Percentiles rank a stretch among this genome's conserved stretches.
These are phyloP conservation scores for Flaveria sonorensis DNA, from an alignment of 129 eudicot genomes.

Conservation along the genomic window DNA sequence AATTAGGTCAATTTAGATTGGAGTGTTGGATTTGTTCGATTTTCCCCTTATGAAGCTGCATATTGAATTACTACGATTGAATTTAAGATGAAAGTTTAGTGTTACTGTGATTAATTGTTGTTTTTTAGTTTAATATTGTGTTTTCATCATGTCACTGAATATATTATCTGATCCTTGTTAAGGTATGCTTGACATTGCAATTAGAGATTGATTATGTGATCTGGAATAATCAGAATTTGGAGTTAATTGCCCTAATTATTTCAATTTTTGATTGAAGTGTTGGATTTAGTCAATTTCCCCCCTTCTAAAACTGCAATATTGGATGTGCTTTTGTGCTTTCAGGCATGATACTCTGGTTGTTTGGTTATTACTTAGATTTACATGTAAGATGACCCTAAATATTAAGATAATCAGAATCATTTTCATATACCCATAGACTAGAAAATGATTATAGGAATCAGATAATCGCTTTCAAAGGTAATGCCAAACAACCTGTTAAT, in stretches of 20 bases:
- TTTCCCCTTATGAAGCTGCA: background rate
- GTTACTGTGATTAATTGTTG: no score
- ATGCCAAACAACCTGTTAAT: background rate
- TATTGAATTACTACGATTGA: no score
- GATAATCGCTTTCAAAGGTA: background rate
- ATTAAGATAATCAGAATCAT: background rate
- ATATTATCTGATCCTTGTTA: no score
- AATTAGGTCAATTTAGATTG: constrained; percentile 7
- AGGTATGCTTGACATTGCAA: no score
- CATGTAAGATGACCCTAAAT: background rate
- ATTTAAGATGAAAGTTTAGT: no score
- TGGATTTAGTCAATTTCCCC: constrained; percentile 15
- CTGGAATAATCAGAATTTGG: background rate
- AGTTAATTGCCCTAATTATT: constrained; percentile 19
- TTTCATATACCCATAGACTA: background rate
- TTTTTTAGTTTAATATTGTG: no score
- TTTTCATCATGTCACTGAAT: no score
- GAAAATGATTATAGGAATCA: background rate
- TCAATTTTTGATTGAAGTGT: background rate
- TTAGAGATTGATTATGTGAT: background rate
- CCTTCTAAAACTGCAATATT: background rate
- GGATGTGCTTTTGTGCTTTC: background rate
- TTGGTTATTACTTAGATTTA: background rate
- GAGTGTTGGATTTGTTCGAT: constrained; percentile 1
- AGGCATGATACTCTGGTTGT: background rate